These are phyloP conservation scores for Nidula niveotomentosa DNA, from an alignment of 1,284 basidiomycete genomes.

Conservation along the genomic window DNA sequence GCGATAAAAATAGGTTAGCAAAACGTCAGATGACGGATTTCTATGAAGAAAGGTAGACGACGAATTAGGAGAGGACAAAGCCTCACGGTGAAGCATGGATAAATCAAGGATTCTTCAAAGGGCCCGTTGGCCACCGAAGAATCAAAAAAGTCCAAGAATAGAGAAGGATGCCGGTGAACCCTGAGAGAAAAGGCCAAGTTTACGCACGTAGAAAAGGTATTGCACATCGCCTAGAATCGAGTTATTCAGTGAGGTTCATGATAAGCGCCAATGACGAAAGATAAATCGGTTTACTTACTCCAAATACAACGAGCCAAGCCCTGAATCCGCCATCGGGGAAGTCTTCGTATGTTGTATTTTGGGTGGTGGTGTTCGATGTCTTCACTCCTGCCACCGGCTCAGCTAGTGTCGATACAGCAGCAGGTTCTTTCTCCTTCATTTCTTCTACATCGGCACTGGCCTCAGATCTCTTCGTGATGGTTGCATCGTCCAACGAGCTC, in stretches of 20 bases:
- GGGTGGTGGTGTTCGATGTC: too few relatives aligned
- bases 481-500: too few relatives aligned
- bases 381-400: too few relatives aligned
- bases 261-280: neutral
- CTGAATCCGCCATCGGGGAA: slow-evolving; percentile 47
- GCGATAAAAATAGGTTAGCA: slow-evolving; percentile 11
- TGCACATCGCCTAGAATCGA: slow-evolving; percentile 34
- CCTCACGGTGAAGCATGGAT: too few relatives aligned
- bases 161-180: too few relatives aligned
- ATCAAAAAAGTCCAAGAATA: too few relatives aligned
- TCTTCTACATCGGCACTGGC: too few relatives aligned
- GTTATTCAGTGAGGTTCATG: slow-evolving; percentile 7
- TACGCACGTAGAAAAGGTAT: slow-evolving; percentile 42
- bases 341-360: slow-evolving; percentile 10
- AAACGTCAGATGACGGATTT: neutral
- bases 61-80: neutral
- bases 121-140: too few relatives aligned
- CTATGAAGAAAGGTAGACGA: neutral
- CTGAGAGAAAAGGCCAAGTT: neutral
- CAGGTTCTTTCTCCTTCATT: too few relatives aligned
- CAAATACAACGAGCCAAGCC: slow-evolving; percentile 51
- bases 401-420: too few relatives aligned
- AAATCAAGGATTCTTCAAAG: too few relatives aligned
- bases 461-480: too few relatives aligned
- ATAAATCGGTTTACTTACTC: slow-evolving; percentile 29